phyloP scores from a whole-genome alignment of 768 basidiomycete genomes.

The Suillus brevipes region DNA sequence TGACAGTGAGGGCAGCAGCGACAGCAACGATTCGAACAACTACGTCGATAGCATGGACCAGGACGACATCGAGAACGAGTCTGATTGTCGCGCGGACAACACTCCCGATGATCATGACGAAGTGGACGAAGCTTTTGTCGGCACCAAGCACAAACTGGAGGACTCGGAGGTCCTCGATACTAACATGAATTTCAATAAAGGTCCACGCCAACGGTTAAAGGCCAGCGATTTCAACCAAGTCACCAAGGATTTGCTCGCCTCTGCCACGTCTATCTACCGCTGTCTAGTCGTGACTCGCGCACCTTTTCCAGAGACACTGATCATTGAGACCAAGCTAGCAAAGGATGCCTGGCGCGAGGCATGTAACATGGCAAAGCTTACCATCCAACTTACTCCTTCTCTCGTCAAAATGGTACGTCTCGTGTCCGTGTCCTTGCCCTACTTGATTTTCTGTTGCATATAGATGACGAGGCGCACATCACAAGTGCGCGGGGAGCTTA shows the following conservation, averaged over 20 bases:
- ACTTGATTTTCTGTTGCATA: neutral
- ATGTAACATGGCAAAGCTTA: neutral
- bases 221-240: neutral
- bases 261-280: no score
- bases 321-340: neutral
- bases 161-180: neutral
- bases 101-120: neutral
- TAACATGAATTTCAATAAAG: neutral
- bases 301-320: neutral
- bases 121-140: neutral
- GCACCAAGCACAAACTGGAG: neutral
- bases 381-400: neutral
- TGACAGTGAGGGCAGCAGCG: neutral
- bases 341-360: neutral
- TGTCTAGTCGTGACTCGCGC: neutral
- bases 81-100: neutral
- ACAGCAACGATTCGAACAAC: neutral
- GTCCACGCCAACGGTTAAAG: neutral
- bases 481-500: neutral
- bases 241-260: neutral
- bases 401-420: neutral
- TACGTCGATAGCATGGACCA: neutral
- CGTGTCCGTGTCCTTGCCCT: neutral
- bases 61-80: neutral
- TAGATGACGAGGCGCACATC: neutral